Evolutionary conservation across 768 basidiomycete species (phyloP).

Genomic region (Russula ochroleuca): DNA sequence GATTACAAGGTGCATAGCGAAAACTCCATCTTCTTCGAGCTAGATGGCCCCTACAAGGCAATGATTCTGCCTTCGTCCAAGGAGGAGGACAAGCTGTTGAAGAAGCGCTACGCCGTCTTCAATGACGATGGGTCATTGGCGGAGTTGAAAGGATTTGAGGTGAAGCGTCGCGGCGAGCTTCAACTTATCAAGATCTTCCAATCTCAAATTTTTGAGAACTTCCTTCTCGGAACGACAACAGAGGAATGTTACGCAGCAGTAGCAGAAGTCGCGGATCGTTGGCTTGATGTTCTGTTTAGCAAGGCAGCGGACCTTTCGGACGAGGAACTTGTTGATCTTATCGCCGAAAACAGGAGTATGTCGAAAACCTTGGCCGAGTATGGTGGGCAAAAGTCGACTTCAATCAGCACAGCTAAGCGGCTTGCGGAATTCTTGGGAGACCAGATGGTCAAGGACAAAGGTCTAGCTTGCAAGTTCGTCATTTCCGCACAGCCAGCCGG

Average conservation of each 20-base stretch:
- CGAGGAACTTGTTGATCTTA: conserved; percentile 93
- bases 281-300: conserved; percentile 93
- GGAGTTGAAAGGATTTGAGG: conserved; percentile 97
- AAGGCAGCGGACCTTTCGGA: conserved; percentile 81
- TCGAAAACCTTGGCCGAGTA: conserved; percentile 95
- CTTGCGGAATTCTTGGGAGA: conserved; percentile 96
- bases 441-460: conserved; percentile 99
- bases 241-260: conserved; percentile 96
- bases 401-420: conserved; percentile 92
- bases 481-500: conserved; percentile 92
- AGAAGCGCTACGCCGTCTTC: conserved; percentile 99
- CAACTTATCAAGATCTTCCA: conserved; percentile 99
- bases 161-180: conserved; percentile 94
- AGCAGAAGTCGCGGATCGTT: conserved; percentile 89
- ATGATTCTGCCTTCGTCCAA: conserved; percentile 99
- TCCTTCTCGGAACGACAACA: conserved; percentile 86
- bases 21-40: conserved; percentile 99
- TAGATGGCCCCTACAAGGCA: conserved; percentile 96
- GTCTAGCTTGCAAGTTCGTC: conserved; percentile 97
- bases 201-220: conserved; percentile 96
- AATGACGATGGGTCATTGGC: conserved; percentile 97
- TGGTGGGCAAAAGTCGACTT: conserved; percentile 94
- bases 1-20: conserved; percentile 85
- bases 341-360: conserved; percentile 98
- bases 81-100: conserved; percentile 96